Base-by-base conservation (phyloP, 495 filamentous ascomycete species). In the Apodospora peruviana region DNA sequence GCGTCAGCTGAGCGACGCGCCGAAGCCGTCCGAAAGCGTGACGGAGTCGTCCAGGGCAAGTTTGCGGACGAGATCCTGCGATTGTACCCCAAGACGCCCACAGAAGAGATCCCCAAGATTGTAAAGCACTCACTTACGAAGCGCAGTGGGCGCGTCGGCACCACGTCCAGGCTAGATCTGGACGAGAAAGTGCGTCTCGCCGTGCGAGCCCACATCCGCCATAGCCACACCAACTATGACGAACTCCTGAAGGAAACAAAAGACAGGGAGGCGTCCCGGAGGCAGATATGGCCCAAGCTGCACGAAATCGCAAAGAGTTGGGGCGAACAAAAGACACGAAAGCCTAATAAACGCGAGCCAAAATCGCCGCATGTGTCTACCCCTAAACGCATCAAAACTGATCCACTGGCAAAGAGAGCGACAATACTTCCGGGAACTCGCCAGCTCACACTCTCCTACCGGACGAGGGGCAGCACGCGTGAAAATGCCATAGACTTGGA, bases 181-280 rank as follows among this genome's bases (percentile, higher is more conserved):
- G 43, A 55, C 9, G 45, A 62, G 20, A 68, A 64, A 45, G 68
- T 60, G 7, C 49, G 29, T 37, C 50, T 72, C 7, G 70, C 66
- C 10, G 64, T 66, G 12, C 50, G 55, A 3, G 66, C 71, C 2
- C 59, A 74, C 27, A 65, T 71, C 18, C 55, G 71, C 12, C 70
- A 73, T 38, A 16, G 41, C 2, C 60, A 72, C 22, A 74, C 70
- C 4, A 29, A 59, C 1, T 74, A 74, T 20, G 66, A 73, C 2
- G 12, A 27, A 25, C 27, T 66, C 20, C 43, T 72, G 16, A 49
- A 35, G 8, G 21, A 24, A 1, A 60, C 60, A 0, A 19, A 40
- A 4, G 14, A 27, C 0, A 53, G 50, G 40, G 27, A 51, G 17
- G 20, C 27, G 2, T 66, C 67, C 12, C 50, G 67, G 46, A 14